These are phyloP conservation scores for Amanita pallidorosea DNA, from an alignment of 768 basidiomycete genomes.

Conservation along the genomic window DNA sequence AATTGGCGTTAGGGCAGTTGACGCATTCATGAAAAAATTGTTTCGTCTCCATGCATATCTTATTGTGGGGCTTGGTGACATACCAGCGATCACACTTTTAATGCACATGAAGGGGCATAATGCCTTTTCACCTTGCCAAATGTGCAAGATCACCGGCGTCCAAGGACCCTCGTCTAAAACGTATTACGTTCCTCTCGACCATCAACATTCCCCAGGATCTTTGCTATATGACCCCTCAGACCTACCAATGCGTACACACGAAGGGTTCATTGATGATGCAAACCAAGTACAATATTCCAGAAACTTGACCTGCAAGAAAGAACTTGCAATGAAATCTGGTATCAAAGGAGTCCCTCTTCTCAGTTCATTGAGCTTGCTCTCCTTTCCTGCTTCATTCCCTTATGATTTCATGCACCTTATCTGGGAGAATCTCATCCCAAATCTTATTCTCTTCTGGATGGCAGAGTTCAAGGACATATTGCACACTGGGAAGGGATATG, in stretches of 20 bases:
- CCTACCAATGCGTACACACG: slow-evolving; percentile 24
- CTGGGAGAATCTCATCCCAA: no score
- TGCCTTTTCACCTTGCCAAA: slow-evolving; percentile 20
- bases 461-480: no score
- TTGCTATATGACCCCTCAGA: slow-evolving; percentile 15
- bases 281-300: slow-evolving; percentile 14
- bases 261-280: slow-evolving; percentile 15
- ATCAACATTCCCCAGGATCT: slow-evolving; percentile 2
- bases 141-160: slow-evolving; percentile 23
- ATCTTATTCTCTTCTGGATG: no score
- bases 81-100: slow-evolving; percentile 2
- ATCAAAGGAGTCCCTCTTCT: no score
- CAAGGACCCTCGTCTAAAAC: slow-evolving; percentile 1
- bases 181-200: slow-evolving; percentile 19
- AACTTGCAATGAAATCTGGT: no score
- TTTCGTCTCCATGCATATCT: slow-evolving; percentile 20
- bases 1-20: slow-evolving; percentile 24
- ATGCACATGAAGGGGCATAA: slow-evolving; percentile 33
- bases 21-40: slow-evolving; percentile 11
- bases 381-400: no score
- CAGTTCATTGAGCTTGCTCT: no score
- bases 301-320: not conserved
- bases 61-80: slow-evolving; percentile 21
- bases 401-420: no score
- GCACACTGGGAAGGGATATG: no score